These are phyloP conservation scores for Lepidopterella palustris DNA, from an alignment of 495 filamentous ascomycete species.

Conservation along the genomic window DNA sequence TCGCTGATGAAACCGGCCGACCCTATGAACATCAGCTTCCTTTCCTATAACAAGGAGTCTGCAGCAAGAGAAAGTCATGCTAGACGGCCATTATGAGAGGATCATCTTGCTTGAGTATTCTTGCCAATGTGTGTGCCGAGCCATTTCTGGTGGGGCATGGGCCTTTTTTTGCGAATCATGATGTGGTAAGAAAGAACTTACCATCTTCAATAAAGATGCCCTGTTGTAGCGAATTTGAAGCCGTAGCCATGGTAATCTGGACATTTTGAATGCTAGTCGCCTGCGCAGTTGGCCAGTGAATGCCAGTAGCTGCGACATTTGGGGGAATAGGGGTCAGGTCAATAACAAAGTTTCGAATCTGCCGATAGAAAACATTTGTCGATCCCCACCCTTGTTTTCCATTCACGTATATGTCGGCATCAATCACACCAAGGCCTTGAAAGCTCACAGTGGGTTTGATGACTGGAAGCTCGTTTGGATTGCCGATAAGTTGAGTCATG, in stretches of 20 bases:
- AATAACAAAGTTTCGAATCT: conserved; percentile 41
- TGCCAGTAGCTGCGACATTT: conserved; percentile 15
- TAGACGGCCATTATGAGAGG: background rate
- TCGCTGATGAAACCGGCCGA: conserved; percentile 83
- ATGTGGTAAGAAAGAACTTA: conserved; percentile 6
- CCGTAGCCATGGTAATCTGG: conserved; percentile 34
- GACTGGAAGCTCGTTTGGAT: conserved; percentile 34
- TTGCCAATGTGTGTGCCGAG: background rate
- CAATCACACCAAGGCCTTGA: conserved; percentile 32
- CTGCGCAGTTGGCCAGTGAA: conserved; percentile 45
- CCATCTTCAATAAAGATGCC: conserved; percentile 46
- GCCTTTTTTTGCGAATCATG: too few species aligned
- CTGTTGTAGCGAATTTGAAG: conserved; percentile 22
- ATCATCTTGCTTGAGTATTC: background rate
- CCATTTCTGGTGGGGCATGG: background rate
- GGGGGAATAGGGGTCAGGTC: conserved; percentile 34
- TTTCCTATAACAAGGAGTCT: background rate
- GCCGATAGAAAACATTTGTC: conserved; percentile 40
- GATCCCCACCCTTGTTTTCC: conserved; percentile 30
- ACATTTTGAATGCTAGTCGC: conserved; percentile 41
- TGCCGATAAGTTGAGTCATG: conserved; percentile 39
- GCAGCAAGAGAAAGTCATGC: too few species aligned
- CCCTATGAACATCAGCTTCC: conserved; percentile 5
- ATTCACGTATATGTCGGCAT: conserved; percentile 37
- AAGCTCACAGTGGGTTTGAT: conserved; percentile 38